A percentile compares a stretch with the other conserved stretches of the same genome.
Evolutionary conservation across 169 alveolate genomes (phyloP).

Genomic region (Cryptosporidium xiaoi): DNA sequence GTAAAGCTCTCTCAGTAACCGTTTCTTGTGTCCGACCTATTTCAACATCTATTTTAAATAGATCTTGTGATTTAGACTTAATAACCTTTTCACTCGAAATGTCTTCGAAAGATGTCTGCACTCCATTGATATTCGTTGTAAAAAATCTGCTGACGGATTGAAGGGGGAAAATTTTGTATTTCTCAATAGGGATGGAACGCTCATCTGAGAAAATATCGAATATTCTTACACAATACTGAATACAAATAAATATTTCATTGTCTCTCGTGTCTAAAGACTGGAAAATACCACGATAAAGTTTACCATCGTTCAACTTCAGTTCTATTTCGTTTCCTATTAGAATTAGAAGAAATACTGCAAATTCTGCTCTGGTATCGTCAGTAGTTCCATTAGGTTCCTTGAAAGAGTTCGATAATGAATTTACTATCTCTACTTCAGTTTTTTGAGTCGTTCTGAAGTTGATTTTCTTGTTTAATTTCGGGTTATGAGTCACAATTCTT

Average conservation of each 20-base stretch:
- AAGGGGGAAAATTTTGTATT: constrained; percentile 35
- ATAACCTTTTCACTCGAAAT: constrained; percentile 42
- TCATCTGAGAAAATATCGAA: constrained; percentile 15
- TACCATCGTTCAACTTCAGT: constrained; percentile 9
- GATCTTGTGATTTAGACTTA: background rate
- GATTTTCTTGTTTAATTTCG: too few relatives aligned
- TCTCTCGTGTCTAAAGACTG: constrained; percentile 46
- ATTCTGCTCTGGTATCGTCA: constrained; percentile 2
- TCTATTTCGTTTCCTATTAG: constrained; percentile 59
- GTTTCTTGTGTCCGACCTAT: background rate
- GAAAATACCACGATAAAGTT: constrained; percentile 34
- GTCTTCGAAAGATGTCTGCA: constrained; percentile 42
- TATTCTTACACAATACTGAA: constrained; percentile 56
- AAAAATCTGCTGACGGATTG: constrained; percentile 21
- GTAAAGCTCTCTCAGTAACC: constrained; percentile 12
- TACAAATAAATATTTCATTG: constrained; percentile 25
- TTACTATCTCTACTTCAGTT: too few relatives aligned
- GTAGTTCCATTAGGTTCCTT: background rate
- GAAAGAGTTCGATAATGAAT: background rate
- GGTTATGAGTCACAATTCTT: too few relatives aligned
- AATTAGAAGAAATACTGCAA: constrained; percentile 34
- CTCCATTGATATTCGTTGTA: constrained; percentile 31
- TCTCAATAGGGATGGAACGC: constrained; percentile 32
- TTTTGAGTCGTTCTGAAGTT: too few relatives aligned
- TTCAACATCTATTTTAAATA: constrained; percentile 49